phyloP scores from a whole-genome alignment of 257 asterid genomes.

The Solanum stenotomum region DNA sequence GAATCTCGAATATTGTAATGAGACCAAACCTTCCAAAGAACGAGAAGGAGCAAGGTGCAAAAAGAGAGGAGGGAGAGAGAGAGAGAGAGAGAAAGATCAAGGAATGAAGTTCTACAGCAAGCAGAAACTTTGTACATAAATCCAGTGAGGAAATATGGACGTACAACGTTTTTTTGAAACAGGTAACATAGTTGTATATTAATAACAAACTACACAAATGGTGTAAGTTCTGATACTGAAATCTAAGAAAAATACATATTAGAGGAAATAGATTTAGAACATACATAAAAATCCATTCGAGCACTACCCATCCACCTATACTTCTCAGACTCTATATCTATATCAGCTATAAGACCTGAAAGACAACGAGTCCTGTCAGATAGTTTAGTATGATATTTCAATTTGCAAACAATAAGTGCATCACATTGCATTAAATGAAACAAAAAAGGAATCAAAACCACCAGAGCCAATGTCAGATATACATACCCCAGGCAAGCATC shows the following conservation, averaged over 20 bases:
- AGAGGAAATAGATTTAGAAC: constrained; percentile 14
- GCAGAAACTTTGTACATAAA: not conserved
- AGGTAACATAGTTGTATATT: not conserved
- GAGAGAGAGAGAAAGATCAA: not conserved
- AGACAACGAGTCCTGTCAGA: not conserved
- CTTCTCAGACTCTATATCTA: constrained; percentile 94
- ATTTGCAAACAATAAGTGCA: not conserved
- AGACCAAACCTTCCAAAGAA: not conserved
- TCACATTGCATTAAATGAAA: not conserved
- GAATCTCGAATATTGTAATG: not conserved
- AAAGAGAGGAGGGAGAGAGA: not conserved
- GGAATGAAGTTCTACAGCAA: not conserved
- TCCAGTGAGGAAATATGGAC: not conserved
- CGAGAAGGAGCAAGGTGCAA: not conserved
- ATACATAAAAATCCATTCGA: constrained; percentile 87
- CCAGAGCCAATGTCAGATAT: constrained; percentile 2
- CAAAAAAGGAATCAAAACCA: not conserved
- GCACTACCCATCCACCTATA: constrained; percentile 99
- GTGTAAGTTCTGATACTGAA: not conserved
- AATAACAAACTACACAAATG: not conserved
- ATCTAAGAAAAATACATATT: not conserved
- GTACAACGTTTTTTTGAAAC: not conserved
- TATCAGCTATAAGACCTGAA: constrained; percentile 93
- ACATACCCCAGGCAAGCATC: constrained; percentile 98
- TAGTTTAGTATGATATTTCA: not conserved